Evolutionary conservation across 345 rosid genomes (phyloP), one percentile per base, ranked within the genome.

Genomic region (Dovyalis caffra): DNA sequence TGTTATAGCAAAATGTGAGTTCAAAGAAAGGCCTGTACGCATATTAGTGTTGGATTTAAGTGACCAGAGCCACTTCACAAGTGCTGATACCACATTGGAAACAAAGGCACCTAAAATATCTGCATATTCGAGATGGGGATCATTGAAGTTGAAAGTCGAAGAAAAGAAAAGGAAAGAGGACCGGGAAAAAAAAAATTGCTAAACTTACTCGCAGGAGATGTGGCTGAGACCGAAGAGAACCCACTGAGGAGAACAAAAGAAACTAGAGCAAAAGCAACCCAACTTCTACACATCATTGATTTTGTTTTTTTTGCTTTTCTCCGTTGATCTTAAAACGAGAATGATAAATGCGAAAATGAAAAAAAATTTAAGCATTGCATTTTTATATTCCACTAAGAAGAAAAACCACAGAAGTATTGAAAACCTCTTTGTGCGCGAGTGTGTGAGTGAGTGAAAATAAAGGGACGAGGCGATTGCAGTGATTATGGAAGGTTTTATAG

Each of bases 131-230:
- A 8, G 32, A 72, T 37, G 18, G 34, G 31, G 57, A 23, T 72
- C 60, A 69, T 4, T 58, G 49, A 12, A 45, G 11, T 28, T 21
- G 20, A 33, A 47, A 69, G 34, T 47, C 43, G 66, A 43, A 66
- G 62, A 15, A 3, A 32, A 14, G 61, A 58, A 76, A 53, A 21
- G 21, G 9, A 66, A 69, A 71, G 23, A 3, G 51, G 25, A 29
- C 3, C 1, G 64, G 33, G 29, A 49, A 11, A 1, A 25, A 29
- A 12, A 32, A 64, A 25, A 23, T 1, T 23, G 33, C 74, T 51
- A 11, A 64, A 84, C 97, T 88, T 73, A 91, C 99, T 88, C 68
- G 85, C 90, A 81, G 95, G 97, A 71, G 94, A 89, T 57, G 89
- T 81, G 23, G 99, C 94, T 69, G 90, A 90, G 83, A 86, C 96